Percentiles rank a stretch among this genome's conserved stretches.
Evolutionary conservation across 179 eudicot genomes (phyloP).

Genomic region (Silene coronaria): DNA sequence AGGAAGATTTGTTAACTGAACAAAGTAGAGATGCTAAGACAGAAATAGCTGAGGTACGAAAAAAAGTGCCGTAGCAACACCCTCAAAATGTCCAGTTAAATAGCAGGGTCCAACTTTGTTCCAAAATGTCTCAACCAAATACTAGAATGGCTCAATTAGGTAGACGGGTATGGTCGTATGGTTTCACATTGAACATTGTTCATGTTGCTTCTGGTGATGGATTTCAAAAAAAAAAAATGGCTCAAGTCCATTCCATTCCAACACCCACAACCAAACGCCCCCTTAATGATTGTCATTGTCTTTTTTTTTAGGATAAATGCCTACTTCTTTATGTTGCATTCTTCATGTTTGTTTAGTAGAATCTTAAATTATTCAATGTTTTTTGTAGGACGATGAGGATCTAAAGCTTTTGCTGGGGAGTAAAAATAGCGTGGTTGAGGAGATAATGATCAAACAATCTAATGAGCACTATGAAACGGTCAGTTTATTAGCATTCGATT

Average conservation of each 20-base stretch:
- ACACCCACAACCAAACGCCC: no score
- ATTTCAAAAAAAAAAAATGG: no score
- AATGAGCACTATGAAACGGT: constrained; percentile 49
- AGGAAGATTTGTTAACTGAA: constrained; percentile 14
- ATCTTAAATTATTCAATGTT: neutral
- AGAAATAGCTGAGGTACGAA: constrained; percentile 33
- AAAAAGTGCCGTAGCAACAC: neutral
- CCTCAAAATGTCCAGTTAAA: no score
- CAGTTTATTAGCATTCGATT: constrained; percentile 13
- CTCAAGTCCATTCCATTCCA: no score
- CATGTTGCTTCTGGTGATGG: no score
- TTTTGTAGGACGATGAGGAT: constrained; percentile 46
- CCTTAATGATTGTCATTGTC: neutral
- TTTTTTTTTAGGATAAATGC: constrained; percentile 23
- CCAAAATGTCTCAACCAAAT: no score
- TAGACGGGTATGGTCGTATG: no score
- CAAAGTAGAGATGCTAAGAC: constrained; percentile 24
- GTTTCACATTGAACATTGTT: no score
- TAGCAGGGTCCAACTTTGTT: no score
- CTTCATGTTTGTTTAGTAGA: neutral
- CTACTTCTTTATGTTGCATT: neutral
- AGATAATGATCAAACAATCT: constrained; percentile 41
- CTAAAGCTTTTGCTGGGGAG: constrained; percentile 45
- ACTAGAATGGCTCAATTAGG: no score
- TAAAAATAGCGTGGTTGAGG: constrained; percentile 36